Evolutionary conservation across 208 protist genomes (phyloP), one percentile per base, ranked within the genome.

Genomic region (Trypanosoma melophagium): DNA sequence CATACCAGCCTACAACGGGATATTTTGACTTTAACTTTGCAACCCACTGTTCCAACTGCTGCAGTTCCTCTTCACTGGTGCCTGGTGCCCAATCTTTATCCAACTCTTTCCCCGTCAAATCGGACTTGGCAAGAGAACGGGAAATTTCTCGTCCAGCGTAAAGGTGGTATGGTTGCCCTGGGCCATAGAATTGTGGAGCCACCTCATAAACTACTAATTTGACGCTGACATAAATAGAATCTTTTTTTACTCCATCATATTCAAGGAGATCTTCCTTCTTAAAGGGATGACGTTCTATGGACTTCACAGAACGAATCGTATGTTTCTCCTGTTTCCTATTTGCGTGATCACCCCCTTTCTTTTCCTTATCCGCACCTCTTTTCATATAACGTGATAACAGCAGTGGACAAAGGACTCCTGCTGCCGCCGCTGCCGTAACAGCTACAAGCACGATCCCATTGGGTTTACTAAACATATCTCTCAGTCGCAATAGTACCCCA

Each of bases 171-270:
- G 79, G 68, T 65, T 81, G 77, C 3, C 85, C 90, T 4, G 80
- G 85, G 14, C 90, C 90, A 65, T 96, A 96, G 44, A 93, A 84
- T 59, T 93, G 87, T n/a, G 83, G 83, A 0, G 84, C 77, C 45
- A 94, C 90, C 69, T 92, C 84, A 66, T 90, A 96, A 38, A 96
- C 90, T 65, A 87, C 84, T 50, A 79, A 74, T 75, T 91, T 90
- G 5, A 96, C 75, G 42, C 84, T 91, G 17, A 96, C 66, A 16
- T 89, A 78, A 64, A 96, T 87, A 25, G 77, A 77, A 31, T 60
- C 53, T 58, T 79, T 79, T 54, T 84, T 63, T 17, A 85, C 76
- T 53, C 90, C 90, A 67, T 93, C 76, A 68, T 80, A 92, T 69
- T 83, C 58, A n/a, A 28, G 16, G 0, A 95, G 79, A 38, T 93